Evolutionary conservation across 495 filamentous ascomycete genomes (phyloP).

Genomic region (Penicillium malachiteum): DNA sequence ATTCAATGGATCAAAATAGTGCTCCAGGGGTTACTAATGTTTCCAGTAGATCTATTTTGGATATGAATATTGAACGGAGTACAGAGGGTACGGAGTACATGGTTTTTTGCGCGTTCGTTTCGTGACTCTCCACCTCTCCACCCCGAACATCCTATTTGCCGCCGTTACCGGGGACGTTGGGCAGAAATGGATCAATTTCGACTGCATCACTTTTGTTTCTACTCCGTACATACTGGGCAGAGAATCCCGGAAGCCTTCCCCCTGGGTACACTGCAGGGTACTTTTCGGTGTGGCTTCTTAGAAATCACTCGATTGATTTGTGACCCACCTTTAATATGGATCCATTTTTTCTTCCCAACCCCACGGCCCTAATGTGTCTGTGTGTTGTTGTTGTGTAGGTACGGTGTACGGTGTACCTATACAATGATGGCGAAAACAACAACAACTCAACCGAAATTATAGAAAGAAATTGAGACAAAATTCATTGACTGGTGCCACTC

Average conservation of each 20-base stretch:
- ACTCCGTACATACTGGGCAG: slow-evolving; percentile 3
- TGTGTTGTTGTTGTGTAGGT: not conserved
- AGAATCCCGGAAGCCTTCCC: not conserved
- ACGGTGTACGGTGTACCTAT: slow-evolving; percentile 1
- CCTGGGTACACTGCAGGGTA: slow-evolving; percentile 13
- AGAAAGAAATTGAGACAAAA: slow-evolving; percentile 10
- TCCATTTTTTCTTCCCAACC: slow-evolving; percentile 2
- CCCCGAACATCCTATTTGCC: slow-evolving; percentile 33
- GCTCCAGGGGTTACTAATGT: slow-evolving; percentile 1
- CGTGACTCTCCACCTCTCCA: slow-evolving; percentile 18
- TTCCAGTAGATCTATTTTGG: slow-evolving; percentile 5
- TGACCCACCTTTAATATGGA: slow-evolving; percentile 8
- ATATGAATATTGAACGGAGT: not conserved
- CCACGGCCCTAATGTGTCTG: not conserved
- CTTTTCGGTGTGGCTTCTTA: slow-evolving; percentile 16
- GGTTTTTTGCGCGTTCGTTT: not conserved
- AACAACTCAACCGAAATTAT: not conserved
- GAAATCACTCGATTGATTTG: slow-evolving; percentile 1
- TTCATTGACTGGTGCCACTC: slow-evolving; percentile 19
- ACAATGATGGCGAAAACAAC: not conserved
- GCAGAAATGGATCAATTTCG: slow-evolving; percentile 31
- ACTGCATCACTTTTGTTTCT: slow-evolving; percentile 23
- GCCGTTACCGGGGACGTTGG: slow-evolving; percentile 39
- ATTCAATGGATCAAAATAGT: slow-evolving; percentile 3
- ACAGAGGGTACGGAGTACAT: too few relatives aligned